Conservation (phyloP, 352 stramenopile genomes). For the Globisporangium splendens region DNA sequence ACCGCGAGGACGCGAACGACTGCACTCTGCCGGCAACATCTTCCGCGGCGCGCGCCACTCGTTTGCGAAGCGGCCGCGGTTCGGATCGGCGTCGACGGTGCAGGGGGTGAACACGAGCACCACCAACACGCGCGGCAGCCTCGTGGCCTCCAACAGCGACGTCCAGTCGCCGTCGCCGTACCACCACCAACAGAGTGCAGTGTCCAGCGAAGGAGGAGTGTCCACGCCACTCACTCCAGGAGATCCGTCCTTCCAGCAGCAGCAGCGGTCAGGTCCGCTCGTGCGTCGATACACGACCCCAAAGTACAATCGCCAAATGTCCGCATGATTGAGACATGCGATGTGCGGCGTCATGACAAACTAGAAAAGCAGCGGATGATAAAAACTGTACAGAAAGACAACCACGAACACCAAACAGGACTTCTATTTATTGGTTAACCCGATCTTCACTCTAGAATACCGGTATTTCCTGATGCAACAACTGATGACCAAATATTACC, state of each 20-base stretch:
- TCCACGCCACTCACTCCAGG: conserved; percentile 9
- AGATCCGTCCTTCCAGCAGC: conserved; percentile 8
- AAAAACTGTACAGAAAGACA: no score
- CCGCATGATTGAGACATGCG: conserved; percentile 6
- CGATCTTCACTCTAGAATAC: no score
- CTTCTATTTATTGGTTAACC: no score
- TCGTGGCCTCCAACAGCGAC: not conserved
- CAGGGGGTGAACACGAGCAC: not conserved
- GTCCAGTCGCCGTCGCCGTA: not conserved
- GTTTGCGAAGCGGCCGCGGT: conserved; percentile 34
- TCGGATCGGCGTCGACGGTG: conserved; percentile 38
- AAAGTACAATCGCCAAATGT: conserved; percentile 23
- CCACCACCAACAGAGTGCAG: not conserved
- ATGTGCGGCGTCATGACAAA: no score
- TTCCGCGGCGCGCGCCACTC: conserved; percentile 63
- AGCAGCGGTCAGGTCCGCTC: conserved; percentile 20
- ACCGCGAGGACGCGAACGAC: conserved; percentile 13
- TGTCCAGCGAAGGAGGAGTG: conserved; percentile 1
- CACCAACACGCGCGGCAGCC: not conserved
- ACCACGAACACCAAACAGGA: no score
- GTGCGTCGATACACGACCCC: conserved; percentile 41
- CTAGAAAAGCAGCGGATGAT: no score
- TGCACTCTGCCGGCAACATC: conserved; percentile 54
- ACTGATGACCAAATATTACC: no score
- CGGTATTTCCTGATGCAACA: no score